Percentiles rank a stretch among this genome's conserved stretches.
phyloP scores from a whole-genome alignment of 371 early-diverging fungal genomes.

The Mortierella sp. region DNA sequence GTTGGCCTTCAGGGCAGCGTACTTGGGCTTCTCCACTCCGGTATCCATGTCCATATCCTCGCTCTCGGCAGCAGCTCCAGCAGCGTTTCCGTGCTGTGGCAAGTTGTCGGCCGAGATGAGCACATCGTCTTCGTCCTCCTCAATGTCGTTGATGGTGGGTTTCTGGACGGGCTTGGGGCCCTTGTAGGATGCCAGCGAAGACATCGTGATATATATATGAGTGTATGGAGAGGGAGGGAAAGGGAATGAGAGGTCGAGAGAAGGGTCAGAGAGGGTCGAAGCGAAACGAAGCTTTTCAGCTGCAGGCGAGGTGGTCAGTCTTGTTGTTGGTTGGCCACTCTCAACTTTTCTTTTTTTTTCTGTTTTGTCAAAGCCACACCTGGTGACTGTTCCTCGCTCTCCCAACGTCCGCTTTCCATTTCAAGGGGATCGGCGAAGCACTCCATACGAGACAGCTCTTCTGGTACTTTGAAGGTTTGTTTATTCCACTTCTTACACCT shows the following conservation, averaged over 20 bases:
- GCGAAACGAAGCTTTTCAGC: background rate
- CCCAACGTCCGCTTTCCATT: background rate
- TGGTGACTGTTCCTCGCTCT: background rate
- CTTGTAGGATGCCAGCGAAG: slow-evolving; percentile 67
- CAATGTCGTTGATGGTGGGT: slow-evolving; percentile 61
- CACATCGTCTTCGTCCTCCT: slow-evolving; percentile 71
- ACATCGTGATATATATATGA: slow-evolving; percentile 53
- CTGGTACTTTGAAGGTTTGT: background rate
- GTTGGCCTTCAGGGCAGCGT: slow-evolving; percentile 54
- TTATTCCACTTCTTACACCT: slow-evolving; percentile 7
- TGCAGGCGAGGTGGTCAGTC: background rate
- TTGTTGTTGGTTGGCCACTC: slow-evolving; percentile 3
- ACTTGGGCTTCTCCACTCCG: slow-evolving; percentile 50
- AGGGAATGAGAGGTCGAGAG: slow-evolving; percentile 4
- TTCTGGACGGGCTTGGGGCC: slow-evolving; percentile 69
- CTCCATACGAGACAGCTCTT: background rate
- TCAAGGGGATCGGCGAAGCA: background rate
- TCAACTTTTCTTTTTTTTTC: slow-evolving; percentile 14
- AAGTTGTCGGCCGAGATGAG: slow-evolving; percentile 73
- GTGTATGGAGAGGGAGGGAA: slow-evolving; percentile 23
- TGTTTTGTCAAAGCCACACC: slow-evolving; percentile 14
- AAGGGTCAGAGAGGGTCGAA: background rate
- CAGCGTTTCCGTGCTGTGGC: slow-evolving; percentile 60
- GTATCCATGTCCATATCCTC: slow-evolving; percentile 71
- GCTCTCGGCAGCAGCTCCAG: slow-evolving; percentile 40